phyloP scores from a whole-genome alignment of 2,329 filamentous ascomycete species.

The Neurospora sp. region DNA sequence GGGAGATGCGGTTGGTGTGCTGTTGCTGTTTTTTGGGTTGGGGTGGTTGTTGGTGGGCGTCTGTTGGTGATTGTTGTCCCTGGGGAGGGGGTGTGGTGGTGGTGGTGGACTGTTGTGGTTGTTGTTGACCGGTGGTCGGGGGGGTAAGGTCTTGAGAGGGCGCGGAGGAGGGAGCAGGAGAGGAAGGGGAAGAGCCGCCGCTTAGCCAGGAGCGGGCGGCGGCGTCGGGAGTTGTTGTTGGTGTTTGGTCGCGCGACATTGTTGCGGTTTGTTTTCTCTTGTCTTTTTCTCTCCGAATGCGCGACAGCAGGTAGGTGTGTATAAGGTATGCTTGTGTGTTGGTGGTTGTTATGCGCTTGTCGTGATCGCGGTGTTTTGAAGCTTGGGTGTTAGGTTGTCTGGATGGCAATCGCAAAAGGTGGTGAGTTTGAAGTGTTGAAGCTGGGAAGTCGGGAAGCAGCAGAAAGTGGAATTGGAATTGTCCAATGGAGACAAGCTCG shows the following conservation, averaged over 20 bases:
- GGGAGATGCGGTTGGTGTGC: conserved; percentile 22
- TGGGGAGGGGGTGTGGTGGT: no score
- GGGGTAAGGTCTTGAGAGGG: neutral
- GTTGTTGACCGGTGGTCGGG: neutral
- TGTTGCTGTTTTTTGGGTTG: conserved; percentile 9
- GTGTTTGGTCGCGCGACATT: neutral
- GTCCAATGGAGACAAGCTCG: neutral
- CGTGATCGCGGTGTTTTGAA: neutral
- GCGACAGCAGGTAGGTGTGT: no score
- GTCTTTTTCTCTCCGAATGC: no score
- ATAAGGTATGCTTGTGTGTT: no score
- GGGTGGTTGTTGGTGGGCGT: neutral
- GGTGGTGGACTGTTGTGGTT: neutral
- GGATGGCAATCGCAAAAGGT: neutral
- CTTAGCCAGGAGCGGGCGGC: conserved; percentile 9
- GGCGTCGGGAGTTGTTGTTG: conserved; percentile 4
- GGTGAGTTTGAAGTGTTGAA: neutral
- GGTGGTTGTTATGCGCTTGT: neutral
- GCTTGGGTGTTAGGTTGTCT: neutral
- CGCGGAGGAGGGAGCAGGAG: neutral
- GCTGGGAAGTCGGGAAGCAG: neutral
- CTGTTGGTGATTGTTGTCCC: neutral
- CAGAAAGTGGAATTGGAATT: neutral
- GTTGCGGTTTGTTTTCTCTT: neutral
- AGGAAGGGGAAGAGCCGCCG: neutral